Conservation (phyloP, 306 rosid species). For the Morella rubra region DNA sequence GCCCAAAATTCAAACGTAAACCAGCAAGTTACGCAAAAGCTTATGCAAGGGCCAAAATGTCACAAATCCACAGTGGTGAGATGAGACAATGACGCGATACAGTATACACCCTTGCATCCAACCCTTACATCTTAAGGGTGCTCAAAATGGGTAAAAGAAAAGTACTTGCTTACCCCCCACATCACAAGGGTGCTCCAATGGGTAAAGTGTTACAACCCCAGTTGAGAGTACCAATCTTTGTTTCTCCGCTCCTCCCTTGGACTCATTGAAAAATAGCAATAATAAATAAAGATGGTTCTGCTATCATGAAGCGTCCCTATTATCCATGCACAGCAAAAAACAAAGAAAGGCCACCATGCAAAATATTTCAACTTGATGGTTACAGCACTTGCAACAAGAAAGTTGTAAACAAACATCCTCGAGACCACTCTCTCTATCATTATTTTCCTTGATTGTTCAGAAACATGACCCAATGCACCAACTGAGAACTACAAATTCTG, state of each 20-base stretch:
- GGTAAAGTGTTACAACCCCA: too few species aligned
- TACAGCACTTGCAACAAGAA: conserved; percentile 5
- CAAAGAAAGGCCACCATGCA: background rate
- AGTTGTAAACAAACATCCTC: conserved; percentile 6
- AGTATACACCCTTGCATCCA: too few species aligned
- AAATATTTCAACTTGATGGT: background rate
- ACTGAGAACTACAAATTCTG: conserved; percentile 23
- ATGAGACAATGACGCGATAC: background rate
- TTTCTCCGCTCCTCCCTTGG: too few species aligned
- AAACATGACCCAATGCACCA: conserved; percentile 21
- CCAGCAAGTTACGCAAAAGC: too few species aligned
- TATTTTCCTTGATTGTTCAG: conserved; percentile 14
- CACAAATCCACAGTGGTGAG: background rate
- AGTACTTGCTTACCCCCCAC: too few species aligned
- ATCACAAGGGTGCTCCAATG: too few species aligned
- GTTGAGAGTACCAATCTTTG: too few species aligned
- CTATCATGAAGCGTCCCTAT: background rate
- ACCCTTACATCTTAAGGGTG: too few species aligned
- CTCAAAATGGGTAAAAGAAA: too few species aligned
- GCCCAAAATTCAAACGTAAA: background rate
- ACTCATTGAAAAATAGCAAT: too few species aligned
- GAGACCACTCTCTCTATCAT: conserved; percentile 10
- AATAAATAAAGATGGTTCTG: background rate
- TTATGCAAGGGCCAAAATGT: too few species aligned
- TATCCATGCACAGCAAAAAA: background rate